Percentiles rank a stretch among this genome's conserved stretches.
These are phyloP conservation scores for Monsonia emarginata DNA, from an alignment of 441 rosid genomes.

Conservation along the genomic window DNA sequence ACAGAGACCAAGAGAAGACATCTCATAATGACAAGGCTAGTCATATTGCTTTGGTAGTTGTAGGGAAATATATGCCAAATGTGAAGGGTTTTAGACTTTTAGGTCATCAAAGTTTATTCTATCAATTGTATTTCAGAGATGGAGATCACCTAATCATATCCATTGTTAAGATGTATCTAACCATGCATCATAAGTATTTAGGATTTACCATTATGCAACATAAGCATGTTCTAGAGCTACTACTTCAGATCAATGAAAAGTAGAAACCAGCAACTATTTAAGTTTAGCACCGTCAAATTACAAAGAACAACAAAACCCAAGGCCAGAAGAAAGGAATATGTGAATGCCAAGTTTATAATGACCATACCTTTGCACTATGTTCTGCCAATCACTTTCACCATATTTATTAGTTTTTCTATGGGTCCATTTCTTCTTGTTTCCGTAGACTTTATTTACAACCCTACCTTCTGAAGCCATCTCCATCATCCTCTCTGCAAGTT, in stretches of 20 bases:
- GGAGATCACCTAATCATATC: neutral
- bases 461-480: constrained; percentile 54
- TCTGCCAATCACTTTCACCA: constrained; percentile 50
- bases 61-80: no score
- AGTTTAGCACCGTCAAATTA: neutral
- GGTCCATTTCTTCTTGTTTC: constrained; percentile 21
- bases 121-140: neutral
- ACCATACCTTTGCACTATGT: constrained; percentile 57
- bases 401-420: constrained; percentile 27
- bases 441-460: constrained; percentile 31
- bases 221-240: neutral
- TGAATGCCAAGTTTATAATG: constrained; percentile 5
- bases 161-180: no score
- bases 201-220: no score
- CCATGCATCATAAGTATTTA: no score
- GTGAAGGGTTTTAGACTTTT: neutral
- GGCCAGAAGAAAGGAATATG: neutral
- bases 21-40: no score
- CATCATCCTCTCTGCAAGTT: constrained; percentile 74
- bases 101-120: neutral
- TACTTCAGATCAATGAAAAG: neutral
- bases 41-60: neutral
- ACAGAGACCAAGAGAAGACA: neutral
- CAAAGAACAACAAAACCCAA: constrained; percentile 2
- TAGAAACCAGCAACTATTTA: neutral